Conservation (phyloP, 2,329 filamentous ascomycete genomes). For the Verticillium tricorpus region DNA sequence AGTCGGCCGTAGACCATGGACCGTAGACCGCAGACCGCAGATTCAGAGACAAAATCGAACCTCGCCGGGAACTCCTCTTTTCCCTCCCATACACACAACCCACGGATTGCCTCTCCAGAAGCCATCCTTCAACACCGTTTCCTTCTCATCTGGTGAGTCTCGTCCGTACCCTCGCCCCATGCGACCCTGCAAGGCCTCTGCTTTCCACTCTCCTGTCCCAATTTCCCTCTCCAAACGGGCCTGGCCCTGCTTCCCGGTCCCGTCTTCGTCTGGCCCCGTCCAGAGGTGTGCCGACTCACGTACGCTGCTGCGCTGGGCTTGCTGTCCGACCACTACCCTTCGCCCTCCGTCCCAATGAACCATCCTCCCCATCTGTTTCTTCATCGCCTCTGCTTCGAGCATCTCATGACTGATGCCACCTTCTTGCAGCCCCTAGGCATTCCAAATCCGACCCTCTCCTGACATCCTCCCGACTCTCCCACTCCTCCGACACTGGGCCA, state of each 20-base stretch:
- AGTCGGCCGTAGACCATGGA: slow-evolving; percentile 1
- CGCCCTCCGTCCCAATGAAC: not conserved
- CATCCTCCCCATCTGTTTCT: not conserved
- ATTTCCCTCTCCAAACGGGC: not conserved
- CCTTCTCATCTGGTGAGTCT: slow-evolving; percentile 32
- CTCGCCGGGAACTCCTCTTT: slow-evolving; percentile 36
- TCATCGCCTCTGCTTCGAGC: not conserved
- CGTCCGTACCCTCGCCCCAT: slow-evolving; percentile 25
- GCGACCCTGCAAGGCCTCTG: slow-evolving; percentile 24
- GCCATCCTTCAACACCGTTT: slow-evolving; percentile 25
- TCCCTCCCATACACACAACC: slow-evolving; percentile 34
- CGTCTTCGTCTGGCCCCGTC: not conserved
- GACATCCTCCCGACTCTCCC: not conserved
- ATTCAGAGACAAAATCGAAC: slow-evolving; percentile 35
- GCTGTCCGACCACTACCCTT: not conserved
- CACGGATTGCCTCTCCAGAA: slow-evolving; percentile 28
- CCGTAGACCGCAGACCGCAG: slow-evolving; percentile 11
- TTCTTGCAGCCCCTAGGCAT: not conserved
- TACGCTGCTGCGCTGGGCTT: not conserved
- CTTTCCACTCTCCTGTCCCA: slow-evolving; percentile 1
- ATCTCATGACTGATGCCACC: not conserved
- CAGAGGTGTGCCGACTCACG: not conserved
- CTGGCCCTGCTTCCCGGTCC: not conserved
- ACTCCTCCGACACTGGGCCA: not conserved
- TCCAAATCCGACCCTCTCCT: not conserved